Evolutionary conservation across 2,329 filamentous ascomycete genomes (phyloP).

Genomic region (Penicillium sp.): DNA sequence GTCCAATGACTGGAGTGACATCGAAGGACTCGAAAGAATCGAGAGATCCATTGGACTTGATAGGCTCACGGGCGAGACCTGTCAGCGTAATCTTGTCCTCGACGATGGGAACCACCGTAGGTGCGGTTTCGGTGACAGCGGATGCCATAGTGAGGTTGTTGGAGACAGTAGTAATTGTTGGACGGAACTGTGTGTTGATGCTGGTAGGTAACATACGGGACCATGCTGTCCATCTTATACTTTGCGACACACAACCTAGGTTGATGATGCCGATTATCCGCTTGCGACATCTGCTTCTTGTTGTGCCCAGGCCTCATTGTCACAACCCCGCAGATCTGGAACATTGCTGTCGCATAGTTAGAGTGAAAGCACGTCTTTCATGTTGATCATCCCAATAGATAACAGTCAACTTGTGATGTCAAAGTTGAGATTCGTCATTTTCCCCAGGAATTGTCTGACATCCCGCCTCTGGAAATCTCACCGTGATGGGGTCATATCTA

Average conservation of each 20-base stretch:
- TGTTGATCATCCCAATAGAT: neutral
- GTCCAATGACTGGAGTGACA: conserved; percentile 53
- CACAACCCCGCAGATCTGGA: conserved; percentile 1
- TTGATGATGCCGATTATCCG: conserved; percentile 7
- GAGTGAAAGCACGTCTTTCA: conserved; percentile 6
- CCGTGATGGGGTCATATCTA: conserved; percentile 4
- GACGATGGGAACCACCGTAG: conserved; percentile 17
- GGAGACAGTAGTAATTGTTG: neutral
- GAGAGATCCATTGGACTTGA: conserved; percentile 44
- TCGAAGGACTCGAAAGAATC: conserved; percentile 50
- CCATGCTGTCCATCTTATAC: neutral
- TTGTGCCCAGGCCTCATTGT: neutral
- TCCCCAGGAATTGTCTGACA: conserved; percentile 15
- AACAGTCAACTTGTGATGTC: neutral
- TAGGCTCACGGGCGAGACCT: conserved; percentile 26
- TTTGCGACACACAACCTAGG: no score
- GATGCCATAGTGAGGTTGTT: conserved; percentile 20
- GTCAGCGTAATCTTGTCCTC: conserved; percentile 18
- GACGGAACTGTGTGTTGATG: neutral
- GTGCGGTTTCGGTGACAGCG: conserved; percentile 21
- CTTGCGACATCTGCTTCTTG: neutral
- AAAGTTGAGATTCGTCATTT: conserved; percentile 9
- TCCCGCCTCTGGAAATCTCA: conserved; percentile 5
- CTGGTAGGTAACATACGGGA: neutral
- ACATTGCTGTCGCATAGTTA: conserved; percentile 5